Base-by-base conservation (phyloP, 2,329 filamentous ascomycete species). In the Trichoderma citrinoviride region DNA sequence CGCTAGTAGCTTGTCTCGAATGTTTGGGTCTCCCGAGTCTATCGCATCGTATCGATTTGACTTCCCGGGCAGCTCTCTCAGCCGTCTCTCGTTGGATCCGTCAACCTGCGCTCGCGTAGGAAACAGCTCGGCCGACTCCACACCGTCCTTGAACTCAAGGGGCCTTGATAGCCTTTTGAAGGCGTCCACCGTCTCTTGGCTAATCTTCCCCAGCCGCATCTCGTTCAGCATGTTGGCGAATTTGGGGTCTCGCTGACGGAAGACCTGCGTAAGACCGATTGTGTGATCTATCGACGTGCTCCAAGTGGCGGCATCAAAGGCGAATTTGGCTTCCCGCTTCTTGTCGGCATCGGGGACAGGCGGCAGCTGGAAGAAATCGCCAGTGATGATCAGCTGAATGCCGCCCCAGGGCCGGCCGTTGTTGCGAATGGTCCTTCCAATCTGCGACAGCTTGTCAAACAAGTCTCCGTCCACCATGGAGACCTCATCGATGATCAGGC, bases 391-490 rank as follows among this genome's bases (percentile, higher is more conserved):
- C 33, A 99, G 83, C 71, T 99, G 95, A 52, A 99, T 98, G 5
- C 95, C 95, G 62, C 95, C 96, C 81, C 97, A 99, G 0, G 95
- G 91, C 10, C 92, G 86, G 10, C 92, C 93, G 71, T 97, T 97
- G 74, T 96, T 97, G 61, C 93, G 87, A 67, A 99, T 87, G 3
- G 83, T 87, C 64, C 94, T 86, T 15, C 93, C 94, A 69, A 99
- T 90, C 67, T 90, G 86, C 67, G 96, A 93, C 19, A 99, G 84
- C 76, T 99, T 99, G 80, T 99, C 95, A 70, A 98, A 99, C 0
- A 99, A 82, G 40, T 97, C 93, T 1, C 92, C 95, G 71, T 99
- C 95, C 5, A 99, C 93, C 96, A 99, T 99, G 14, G 95, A 98
- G 3, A 99, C 89, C 75, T 99, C 95, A 77, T 99, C 95, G 71